Evolutionary conservation across 2,329 filamentous ascomycete genomes (phyloP), one percentile per base, ranked within the genome.

Genomic region (Zalaria sp.): DNA sequence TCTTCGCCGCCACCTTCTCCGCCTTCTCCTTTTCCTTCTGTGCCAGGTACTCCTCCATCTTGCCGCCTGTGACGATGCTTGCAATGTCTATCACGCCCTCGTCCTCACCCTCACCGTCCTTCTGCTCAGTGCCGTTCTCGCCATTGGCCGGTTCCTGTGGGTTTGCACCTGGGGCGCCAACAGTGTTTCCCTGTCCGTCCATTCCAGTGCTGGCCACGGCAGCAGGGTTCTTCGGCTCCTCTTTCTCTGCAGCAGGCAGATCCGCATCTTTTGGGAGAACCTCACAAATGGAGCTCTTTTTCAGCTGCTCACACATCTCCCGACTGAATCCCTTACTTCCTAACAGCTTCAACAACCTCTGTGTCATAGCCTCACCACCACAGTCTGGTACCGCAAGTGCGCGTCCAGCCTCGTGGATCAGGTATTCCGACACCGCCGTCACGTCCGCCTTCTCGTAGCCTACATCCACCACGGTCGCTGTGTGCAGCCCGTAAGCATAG

Each of bases 391-490:
- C 46, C 48, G 78, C 63, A 57, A 75, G 59, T 57, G 81, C 63
- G 71, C 75, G 61, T 56, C 77, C 72, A 55, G 78, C 65, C 62
- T 83, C 71, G 61, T 87, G 71, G 65, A 93, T 73, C 37, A 78
- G 66, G 53, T 83, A 89, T 47, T 96, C 89, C 44, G 81, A 79
- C 39, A 98, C 78, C 43, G 88, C 89, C 1, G 87, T 93, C 18
- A 98, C 76, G 54, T 98, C 88, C 25, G 89, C 85, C 66, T 96
- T 96, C 54, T 85, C 79, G 58, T 79, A 85, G 7, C 91, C 91
- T 45, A 98, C 82, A 59, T 98, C 91, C 25, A 98, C 72, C 18
- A 98, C 76, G 0, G 86, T 91, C 54, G 91, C 81, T 51, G 77
- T 86, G 28, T 79, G 72, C 27, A 87, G 73, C 7, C 86, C 88